These are phyloP conservation scores for Elongisporangium anandrum DNA, from an alignment of 352 stramenopile genomes.

Conservation along the genomic window DNA sequence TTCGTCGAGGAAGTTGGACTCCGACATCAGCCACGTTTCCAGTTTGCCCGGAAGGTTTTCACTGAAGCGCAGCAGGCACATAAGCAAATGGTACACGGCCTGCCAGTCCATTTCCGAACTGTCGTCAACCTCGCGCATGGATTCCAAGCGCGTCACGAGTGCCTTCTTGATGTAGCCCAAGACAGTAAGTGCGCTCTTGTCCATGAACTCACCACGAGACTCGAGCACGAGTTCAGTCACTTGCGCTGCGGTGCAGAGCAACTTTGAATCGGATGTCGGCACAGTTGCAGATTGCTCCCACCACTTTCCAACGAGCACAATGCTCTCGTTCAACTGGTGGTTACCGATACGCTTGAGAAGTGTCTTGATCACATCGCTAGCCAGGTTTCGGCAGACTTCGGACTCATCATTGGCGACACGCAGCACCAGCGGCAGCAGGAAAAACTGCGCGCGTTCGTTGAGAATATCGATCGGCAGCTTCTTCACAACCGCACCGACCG, in stretches of 20 bases:
- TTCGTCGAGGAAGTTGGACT: slow-evolving; percentile 35
- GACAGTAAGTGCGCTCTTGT: slow-evolving; percentile 48
- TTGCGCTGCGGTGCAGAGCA: slow-evolving; percentile 67
- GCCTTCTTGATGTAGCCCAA: slow-evolving; percentile 29
- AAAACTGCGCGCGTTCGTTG: slow-evolving; percentile 90
- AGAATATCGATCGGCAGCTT: slow-evolving; percentile 91
- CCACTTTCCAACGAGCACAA: slow-evolving; percentile 88
- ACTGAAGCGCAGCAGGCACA: slow-evolving; percentile 61
- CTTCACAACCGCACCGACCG: slow-evolving; percentile 85
- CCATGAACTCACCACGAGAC: slow-evolving; percentile 69
- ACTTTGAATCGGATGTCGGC: slow-evolving; percentile 38
- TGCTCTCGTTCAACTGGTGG: slow-evolving; percentile 86
- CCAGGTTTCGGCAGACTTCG: slow-evolving; percentile 80
- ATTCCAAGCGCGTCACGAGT: slow-evolving; percentile 27
- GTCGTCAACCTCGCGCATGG: slow-evolving; percentile 41
- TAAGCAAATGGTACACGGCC: slow-evolving; percentile 55
- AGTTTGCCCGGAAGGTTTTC: slow-evolving; percentile 51
- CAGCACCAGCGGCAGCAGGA: slow-evolving; percentile 95
- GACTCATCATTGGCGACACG: slow-evolving; percentile 95
- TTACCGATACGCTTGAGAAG: slow-evolving; percentile 89
- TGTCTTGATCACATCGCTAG: slow-evolving; percentile 73
- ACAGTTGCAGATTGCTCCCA: slow-evolving; percentile 41
- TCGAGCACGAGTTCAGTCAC: slow-evolving; percentile 71
- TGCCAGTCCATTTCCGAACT: slow-evolving; percentile 53
- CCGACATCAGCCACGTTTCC: slow-evolving; percentile 52